phyloP scores from a whole-genome alignment of 148 eudicot species.

The Suaeda aralocaspica region DNA sequence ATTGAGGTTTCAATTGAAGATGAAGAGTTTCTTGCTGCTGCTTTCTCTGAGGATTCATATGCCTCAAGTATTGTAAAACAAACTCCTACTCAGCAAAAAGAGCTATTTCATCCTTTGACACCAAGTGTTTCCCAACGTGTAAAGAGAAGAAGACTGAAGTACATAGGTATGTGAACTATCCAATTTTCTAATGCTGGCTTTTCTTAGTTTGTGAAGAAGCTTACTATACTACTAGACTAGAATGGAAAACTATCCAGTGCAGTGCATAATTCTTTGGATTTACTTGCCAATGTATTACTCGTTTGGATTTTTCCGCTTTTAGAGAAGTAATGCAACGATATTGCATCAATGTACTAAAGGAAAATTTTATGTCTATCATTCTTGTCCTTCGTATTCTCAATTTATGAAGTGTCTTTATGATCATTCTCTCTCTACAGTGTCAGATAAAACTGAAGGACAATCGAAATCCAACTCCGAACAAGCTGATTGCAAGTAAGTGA shows the following conservation, averaged over 20 bases:
- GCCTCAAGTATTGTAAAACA: conserved; percentile 3
- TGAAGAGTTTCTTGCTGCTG: conserved; percentile 20
- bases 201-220: background rate
- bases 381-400: no score
- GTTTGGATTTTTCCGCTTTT: no score
- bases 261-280: no score
- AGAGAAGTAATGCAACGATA: no score
- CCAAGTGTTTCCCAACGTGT: background rate
- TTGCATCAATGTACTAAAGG: no score
- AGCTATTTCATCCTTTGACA: conserved; percentile 12
- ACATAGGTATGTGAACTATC: conserved; percentile 7
- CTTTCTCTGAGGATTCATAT: background rate
- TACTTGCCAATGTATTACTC: no score
- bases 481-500: conserved; percentile 6
- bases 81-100: conserved; percentile 3
- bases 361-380: no score
- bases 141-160: conserved; percentile 24
- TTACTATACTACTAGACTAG: background rate
- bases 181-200: no score
- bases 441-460: background rate
- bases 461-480: background rate
- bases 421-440: no score
- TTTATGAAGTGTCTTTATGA: no score
- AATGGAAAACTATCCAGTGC: no score
- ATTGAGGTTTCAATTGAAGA: conserved; percentile 23